A percentile compares a stretch with the other conserved stretches of the same genome.
These are phyloP conservation scores for Cladosporium velox DNA, from an alignment of 2,329 filamentous ascomycete genomes.

Conservation along the genomic window DNA sequence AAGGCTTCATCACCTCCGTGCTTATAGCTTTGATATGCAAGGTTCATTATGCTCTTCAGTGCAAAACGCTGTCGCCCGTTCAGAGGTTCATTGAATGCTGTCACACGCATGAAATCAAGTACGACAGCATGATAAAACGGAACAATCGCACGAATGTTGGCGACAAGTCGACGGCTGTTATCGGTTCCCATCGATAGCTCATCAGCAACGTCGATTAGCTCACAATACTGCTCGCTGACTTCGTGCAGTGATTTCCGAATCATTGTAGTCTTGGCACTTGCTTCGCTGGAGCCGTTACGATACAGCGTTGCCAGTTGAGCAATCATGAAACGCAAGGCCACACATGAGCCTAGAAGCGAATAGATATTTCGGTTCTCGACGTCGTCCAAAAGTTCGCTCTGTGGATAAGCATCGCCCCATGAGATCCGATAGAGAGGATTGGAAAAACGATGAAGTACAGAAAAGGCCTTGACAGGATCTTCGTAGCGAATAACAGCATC, in stretches of 20 bases:
- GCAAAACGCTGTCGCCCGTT: not conserved
- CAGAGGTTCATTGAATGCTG: not conserved
- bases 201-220: not conserved
- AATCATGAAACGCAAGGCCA: not conserved
- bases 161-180: not conserved
- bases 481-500: not conserved
- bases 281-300: not conserved
- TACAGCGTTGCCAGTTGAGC: not conserved
- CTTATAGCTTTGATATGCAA: slow-evolving; percentile 3
- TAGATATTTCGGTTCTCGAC: not conserved
- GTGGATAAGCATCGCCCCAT: slow-evolving; percentile 1
- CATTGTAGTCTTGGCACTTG: not conserved
- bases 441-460: not conserved
- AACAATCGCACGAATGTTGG: not conserved
- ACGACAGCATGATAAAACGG: not conserved
- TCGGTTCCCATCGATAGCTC: not conserved
- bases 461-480: not conserved
- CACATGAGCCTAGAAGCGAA: not conserved
- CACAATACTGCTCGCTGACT: not conserved
- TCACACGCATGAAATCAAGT: not conserved
- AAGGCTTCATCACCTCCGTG: not conserved
- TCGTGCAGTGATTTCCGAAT: not conserved
- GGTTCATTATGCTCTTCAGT: not conserved
- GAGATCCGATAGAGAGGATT: not conserved
- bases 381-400: not conserved